Conservation (phyloP, 495 filamentous ascomycete species). For the Tricharina praecox region DNA sequence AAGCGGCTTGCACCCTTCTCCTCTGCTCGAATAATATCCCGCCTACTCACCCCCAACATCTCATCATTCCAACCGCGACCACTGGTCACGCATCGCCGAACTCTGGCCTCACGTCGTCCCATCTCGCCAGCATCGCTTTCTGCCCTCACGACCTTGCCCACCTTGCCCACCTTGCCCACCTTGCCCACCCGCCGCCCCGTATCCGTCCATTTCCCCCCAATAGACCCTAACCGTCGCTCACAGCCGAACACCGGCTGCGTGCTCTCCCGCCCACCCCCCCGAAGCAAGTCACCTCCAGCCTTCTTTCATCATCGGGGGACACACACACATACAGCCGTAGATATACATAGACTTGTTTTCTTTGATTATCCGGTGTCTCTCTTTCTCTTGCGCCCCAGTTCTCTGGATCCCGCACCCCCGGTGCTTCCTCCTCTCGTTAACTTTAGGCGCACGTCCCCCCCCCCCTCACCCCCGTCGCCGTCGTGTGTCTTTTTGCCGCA, state of each 20-base stretch:
- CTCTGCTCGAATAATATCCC: too few relatives aligned
- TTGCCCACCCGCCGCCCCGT: too few relatives aligned
- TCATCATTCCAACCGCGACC: too few relatives aligned
- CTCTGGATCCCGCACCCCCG: not conserved
- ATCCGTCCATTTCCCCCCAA: too few relatives aligned
- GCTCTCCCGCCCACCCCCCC: not conserved
- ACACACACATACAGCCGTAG: not conserved
- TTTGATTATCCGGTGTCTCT: not conserved
- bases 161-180: too few relatives aligned
- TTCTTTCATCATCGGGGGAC: not conserved
- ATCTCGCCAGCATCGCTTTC: too few relatives aligned
- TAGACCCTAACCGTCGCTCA: not conserved
- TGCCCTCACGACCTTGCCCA: too few relatives aligned
- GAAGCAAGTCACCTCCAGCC: not conserved
- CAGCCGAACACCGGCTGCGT: slow-evolving; percentile 1
- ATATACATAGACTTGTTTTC: not conserved
- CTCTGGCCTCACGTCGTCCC: too few relatives aligned
- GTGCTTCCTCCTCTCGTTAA: not conserved
- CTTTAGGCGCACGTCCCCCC: not conserved
- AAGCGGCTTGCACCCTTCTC: too few relatives aligned
- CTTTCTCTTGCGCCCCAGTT: not conserved
- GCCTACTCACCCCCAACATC: too few relatives aligned
- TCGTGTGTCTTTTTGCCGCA: not conserved
- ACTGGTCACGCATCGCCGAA: too few relatives aligned
- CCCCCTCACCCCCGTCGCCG: not conserved